Evolutionary conservation across 106 monocot genomes (phyloP).

Genomic region (Dendrobium catenatum): DNA sequence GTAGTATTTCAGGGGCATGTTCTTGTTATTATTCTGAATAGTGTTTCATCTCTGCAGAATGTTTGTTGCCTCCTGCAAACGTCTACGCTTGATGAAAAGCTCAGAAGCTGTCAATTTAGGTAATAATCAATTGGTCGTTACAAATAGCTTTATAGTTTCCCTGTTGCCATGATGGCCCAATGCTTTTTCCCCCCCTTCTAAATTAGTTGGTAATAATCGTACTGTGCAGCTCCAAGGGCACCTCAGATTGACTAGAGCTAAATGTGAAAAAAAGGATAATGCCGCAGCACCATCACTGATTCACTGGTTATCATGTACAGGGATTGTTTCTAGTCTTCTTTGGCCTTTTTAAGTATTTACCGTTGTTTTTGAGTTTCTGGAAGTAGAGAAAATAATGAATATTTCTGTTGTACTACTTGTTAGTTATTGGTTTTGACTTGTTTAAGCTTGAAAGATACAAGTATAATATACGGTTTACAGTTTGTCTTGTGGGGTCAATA

Average conservation of each 20-base stretch:
- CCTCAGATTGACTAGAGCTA: neutral
- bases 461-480: constrained; percentile 2
- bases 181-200: neutral
- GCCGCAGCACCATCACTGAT: neutral
- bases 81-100: constrained; percentile 83
- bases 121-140: constrained; percentile 8
- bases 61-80: constrained; percentile 84
- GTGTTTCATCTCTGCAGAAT: constrained; percentile 32
- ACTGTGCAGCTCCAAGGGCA: constrained; percentile 6
- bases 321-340: neutral
- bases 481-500: neutral
- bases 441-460: neutral
- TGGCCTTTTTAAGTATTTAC: neutral
- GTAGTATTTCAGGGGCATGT: too few relatives aligned
- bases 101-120: constrained; percentile 89
- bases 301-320: neutral
- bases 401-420: too few relatives aligned
- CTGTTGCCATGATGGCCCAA: neutral
- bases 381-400: constrained; percentile 9
- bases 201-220: neutral
- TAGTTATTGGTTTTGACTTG: constrained; percentile 3
- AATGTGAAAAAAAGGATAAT: neutral
- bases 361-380: neutral
- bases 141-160: neutral
- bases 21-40: too few relatives aligned